Percentiles rank a stretch among this genome's conserved stretches.
Evolutionary conservation across 2,329 filamentous ascomycete species (phyloP).

Genomic region (Botrytis galanthina): DNA sequence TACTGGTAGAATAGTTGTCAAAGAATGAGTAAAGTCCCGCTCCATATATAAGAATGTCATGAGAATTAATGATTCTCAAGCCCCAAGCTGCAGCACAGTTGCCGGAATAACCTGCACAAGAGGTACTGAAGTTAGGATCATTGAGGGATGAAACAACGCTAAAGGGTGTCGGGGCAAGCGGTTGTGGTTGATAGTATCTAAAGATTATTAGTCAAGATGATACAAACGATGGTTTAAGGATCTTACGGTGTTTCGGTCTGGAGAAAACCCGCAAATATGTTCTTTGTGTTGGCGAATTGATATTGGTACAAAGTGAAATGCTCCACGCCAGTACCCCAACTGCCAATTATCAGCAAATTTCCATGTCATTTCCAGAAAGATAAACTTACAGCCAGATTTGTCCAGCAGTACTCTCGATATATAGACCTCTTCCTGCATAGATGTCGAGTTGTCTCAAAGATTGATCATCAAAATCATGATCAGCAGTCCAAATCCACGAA

Average conservation of each 20-base stretch:
- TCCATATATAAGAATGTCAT: constrained; percentile 50
- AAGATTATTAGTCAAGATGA: neutral
- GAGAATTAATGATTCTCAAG: constrained; percentile 55
- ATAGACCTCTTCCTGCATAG: constrained; percentile 48
- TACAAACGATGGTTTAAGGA: no score
- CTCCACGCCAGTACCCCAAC: constrained; percentile 45
- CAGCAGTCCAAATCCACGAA: constrained; percentile 48
- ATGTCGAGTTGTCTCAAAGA: constrained; percentile 54
- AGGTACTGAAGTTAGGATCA: constrained; percentile 50
- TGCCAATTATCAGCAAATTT: neutral
- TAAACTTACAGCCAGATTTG: constrained; percentile 46
- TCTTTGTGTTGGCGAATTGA: constrained; percentile 43
- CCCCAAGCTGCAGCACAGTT: constrained; percentile 62
- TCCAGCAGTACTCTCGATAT: constrained; percentile 47
- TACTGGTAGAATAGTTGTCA: constrained; percentile 49
- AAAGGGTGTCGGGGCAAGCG: constrained; percentile 62
- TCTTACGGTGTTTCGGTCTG: constrained; percentile 32
- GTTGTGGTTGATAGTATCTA: constrained; percentile 65
- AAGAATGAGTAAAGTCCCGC: constrained; percentile 60
- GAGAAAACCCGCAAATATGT: constrained; percentile 31
- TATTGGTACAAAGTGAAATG: constrained; percentile 55
- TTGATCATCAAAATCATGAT: constrained; percentile 43
- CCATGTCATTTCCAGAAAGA: neutral
- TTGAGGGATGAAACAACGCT: constrained; percentile 40
- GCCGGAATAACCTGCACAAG: constrained; percentile 42